Conservation (phyloP, 495 filamentous ascomycete species). For the Penicillium desertorum region DNA sequence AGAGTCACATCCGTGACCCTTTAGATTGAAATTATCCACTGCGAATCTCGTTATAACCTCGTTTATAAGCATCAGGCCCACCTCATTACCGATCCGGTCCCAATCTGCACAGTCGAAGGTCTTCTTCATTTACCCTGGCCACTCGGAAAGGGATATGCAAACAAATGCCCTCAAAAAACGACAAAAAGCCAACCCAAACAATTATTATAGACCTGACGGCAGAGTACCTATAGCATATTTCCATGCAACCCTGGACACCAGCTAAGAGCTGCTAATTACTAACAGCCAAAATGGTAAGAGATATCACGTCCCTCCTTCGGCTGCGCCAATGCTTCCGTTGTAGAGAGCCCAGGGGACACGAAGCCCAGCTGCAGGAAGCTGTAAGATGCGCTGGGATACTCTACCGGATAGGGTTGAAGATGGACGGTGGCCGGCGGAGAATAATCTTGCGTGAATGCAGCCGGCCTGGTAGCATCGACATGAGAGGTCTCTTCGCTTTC, state of each 20-base stretch:
- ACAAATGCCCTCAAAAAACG: neutral
- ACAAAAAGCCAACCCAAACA: neutral
- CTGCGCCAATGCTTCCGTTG: neutral
- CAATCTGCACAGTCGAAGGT: neutral
- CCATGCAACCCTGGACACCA: neutral
- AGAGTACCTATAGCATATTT: neutral
- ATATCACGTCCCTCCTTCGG: neutral
- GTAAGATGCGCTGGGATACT: neutral
- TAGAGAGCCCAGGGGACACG: neutral
- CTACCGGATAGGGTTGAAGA: neutral
- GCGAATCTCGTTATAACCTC: no score
- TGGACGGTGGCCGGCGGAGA: neutral
- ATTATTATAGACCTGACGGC: neutral
- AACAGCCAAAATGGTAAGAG: neutral
- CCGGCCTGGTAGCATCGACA: neutral
- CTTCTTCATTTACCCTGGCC: neutral
- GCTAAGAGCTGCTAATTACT: neutral
- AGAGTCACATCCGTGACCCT: no score
- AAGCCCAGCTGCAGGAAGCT: neutral
- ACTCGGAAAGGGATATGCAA: neutral
- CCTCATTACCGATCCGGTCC: neutral
- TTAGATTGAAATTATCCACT: no score
- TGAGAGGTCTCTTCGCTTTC: neutral
- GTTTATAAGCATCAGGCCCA: no score
- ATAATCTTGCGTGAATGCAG: neutral